Conservation (phyloP, 2,329 filamentous ascomycete genomes). For the Fusarium foetens region DNA sequence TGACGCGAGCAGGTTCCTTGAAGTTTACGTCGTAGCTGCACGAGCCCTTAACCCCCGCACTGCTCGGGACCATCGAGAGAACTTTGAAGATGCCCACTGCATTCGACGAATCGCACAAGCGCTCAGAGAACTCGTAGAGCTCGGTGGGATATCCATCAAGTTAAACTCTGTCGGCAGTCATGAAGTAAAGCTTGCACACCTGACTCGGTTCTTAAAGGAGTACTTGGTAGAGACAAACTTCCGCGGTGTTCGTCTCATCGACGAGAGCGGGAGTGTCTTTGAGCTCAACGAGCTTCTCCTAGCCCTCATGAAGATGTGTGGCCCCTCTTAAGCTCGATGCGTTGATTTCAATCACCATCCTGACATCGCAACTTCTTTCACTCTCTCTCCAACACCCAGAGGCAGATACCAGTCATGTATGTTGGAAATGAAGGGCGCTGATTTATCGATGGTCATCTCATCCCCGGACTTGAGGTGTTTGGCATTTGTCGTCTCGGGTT, state of each 20-base stretch:
- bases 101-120: not conserved
- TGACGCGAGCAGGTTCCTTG: not conserved
- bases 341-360: too few species aligned
- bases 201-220: not conserved
- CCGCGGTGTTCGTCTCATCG: too few species aligned
- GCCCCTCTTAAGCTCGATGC: fast-evolving
- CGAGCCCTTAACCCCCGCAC: not conserved
- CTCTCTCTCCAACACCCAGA: not conserved
- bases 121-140: too few species aligned
- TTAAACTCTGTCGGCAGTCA: too few species aligned
- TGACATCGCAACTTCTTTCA: too few species aligned
- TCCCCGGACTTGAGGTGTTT: not conserved
- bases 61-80: not conserved
- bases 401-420: not conserved
- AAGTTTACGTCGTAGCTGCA: not conserved
- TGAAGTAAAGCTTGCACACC: too few species aligned
- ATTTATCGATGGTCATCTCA: not conserved
- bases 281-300: too few species aligned
- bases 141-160: not conserved
- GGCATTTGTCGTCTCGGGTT: too few species aligned
- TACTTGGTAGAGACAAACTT: not conserved
- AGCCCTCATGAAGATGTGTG: not conserved
- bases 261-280: too few species aligned
- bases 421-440: not conserved
- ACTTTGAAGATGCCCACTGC: not conserved